Evolutionary conservation across 108 stramenopile species (phyloP), one percentile per base, ranked within the genome.

Genomic region (Chaetoceros muelleri): DNA sequence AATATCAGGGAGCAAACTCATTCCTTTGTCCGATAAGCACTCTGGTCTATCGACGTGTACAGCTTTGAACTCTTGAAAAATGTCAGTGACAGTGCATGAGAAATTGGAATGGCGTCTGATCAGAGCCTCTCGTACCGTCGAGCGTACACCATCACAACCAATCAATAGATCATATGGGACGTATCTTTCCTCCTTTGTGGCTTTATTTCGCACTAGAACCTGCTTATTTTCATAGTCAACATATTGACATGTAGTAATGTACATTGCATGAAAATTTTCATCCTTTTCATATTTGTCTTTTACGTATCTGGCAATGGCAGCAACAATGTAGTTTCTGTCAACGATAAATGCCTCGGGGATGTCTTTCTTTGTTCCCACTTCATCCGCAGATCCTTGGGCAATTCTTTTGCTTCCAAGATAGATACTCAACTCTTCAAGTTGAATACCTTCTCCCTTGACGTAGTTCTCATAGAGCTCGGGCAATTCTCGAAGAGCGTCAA

Each of bases 321-420:
- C 79, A 20, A 69, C 67, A 40, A 80, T 71, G 51, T 69, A 75
- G 57, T 80, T 80, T 2, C 79, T 31, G 62, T 80, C 79, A 19
- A 80, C 75, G 61, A 73, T 76, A 44, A 74, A 80, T 19, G 20
- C 57, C 20, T 50, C 55, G 23, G 45, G 48, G n/a, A n/a, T n/a
- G n/a, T n/a, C n/a, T 0, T 48, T 29, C 28, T n/a, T 1, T 1
- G 34, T 48, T 20, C 27, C 47, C 1, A 31, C 25, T 1, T 50
- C 24, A 23, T 52, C 27, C 2, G 61, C 22, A n/a, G 2, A 3
- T 16, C 20, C 26, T 3, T 8, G 53, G 5, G 28, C 57, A 10
- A 79, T 55, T 25, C 60, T 64, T 52, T 66, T 75, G 1, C 21
- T 20, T 13, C 72, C 73, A 2, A 74, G 8, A 56, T 51, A 63